Percentiles rank a stretch among this genome's conserved stretches.
These are phyloP conservation scores for Cyberlindnera lachancei DNA, from an alignment of 805 yeast species.

Conservation along the genomic window DNA sequence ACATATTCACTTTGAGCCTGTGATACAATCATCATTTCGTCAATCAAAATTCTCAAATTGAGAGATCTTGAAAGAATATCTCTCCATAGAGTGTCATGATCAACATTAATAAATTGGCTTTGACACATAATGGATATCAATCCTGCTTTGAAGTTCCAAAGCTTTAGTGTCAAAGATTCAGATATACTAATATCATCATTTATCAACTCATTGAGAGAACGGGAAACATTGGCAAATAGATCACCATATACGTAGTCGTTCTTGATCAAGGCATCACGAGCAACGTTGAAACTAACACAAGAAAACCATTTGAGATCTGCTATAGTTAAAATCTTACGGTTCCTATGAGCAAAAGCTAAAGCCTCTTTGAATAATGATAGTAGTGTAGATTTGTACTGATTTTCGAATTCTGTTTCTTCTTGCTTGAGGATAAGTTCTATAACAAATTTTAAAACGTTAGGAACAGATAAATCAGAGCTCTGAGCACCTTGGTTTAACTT, in stretches of 20 bases:
- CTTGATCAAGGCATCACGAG: conserved; percentile 19
- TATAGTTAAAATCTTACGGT: conserved; percentile 15
- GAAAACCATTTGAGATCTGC: conserved; percentile 36
- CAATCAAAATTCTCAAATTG: conserved; percentile 10
- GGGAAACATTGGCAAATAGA: conserved; percentile 17
- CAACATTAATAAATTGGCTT: conserved; percentile 4
- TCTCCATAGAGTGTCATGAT: conserved; percentile 7
- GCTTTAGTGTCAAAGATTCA: conserved; percentile 12
- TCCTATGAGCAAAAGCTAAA: conserved; percentile 7
- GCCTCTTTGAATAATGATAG: conserved; percentile 9
- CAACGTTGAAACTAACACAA: conserved; percentile 27
- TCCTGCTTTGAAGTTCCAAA: conserved; percentile 13
- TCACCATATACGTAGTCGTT: conserved; percentile 10
- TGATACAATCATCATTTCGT: conserved; percentile 10
- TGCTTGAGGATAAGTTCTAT: conserved; percentile 24
- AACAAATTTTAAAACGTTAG: conserved; percentile 24
- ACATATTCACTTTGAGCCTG: conserved; percentile 8
- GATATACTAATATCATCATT: conserved; percentile 23
- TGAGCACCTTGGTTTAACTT: conserved; percentile 13
- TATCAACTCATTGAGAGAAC: conserved; percentile 14
- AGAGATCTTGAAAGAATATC: conserved; percentile 5
- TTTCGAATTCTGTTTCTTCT: conserved; percentile 1
- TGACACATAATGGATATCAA: conserved; percentile 15
- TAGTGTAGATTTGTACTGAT: conserved; percentile 9
- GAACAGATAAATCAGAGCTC: conserved; percentile 16